A percentile compares a stretch with the other conserved stretches of the same genome.
These are phyloP conservation scores for Pythium myriotylum DNA, from an alignment of 352 stramenopile species.

Conservation along the genomic window DNA sequence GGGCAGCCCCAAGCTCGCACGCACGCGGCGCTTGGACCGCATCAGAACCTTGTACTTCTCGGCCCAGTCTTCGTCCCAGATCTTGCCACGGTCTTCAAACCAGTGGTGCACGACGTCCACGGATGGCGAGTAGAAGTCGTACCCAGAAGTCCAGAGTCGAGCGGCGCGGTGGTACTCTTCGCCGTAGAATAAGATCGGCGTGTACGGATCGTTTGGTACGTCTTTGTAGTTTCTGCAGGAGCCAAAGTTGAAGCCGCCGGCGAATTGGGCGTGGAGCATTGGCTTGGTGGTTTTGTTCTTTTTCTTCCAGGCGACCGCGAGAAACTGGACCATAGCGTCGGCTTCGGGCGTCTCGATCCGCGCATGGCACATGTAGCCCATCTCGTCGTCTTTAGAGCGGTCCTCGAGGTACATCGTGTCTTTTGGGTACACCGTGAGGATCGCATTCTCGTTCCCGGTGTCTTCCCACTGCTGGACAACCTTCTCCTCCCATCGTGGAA, in stretches of 20 bases:
- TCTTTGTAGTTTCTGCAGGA: slow-evolving; percentile 57
- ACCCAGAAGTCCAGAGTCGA: slow-evolving; percentile 73
- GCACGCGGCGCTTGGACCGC: slow-evolving; percentile 67
- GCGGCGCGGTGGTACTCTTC: slow-evolving; percentile 77
- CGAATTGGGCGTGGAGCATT: slow-evolving; percentile 69
- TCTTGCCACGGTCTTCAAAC: slow-evolving; percentile 73
- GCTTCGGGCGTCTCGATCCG: slow-evolving; percentile 65
- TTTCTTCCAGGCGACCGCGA: slow-evolving; percentile 53
- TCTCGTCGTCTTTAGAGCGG: slow-evolving; percentile 46
- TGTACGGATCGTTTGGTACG: slow-evolving; percentile 79
- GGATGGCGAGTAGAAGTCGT: slow-evolving; percentile 77
- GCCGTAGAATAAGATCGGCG: slow-evolving; percentile 74
- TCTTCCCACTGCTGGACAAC: slow-evolving; percentile 64
- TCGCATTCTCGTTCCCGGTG: slow-evolving; percentile 62
- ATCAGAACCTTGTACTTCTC: slow-evolving; percentile 60
- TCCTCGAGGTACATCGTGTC: slow-evolving; percentile 51
- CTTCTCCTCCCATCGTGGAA: slow-evolving; percentile 65
- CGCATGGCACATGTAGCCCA: slow-evolving; percentile 74
- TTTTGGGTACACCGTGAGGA: slow-evolving; percentile 82
- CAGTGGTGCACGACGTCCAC: slow-evolving; percentile 75
- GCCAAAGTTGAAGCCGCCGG: slow-evolving; percentile 81
- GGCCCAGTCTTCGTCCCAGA: slow-evolving; percentile 79
- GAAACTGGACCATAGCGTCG: slow-evolving; percentile 80
- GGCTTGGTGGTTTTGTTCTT: slow-evolving; percentile 65
- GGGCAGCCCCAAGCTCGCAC: slow-evolving; percentile 51